phyloP scores from a whole-genome alignment of 768 basidiomycete species.

The Rhodotorula toruloides region DNA sequence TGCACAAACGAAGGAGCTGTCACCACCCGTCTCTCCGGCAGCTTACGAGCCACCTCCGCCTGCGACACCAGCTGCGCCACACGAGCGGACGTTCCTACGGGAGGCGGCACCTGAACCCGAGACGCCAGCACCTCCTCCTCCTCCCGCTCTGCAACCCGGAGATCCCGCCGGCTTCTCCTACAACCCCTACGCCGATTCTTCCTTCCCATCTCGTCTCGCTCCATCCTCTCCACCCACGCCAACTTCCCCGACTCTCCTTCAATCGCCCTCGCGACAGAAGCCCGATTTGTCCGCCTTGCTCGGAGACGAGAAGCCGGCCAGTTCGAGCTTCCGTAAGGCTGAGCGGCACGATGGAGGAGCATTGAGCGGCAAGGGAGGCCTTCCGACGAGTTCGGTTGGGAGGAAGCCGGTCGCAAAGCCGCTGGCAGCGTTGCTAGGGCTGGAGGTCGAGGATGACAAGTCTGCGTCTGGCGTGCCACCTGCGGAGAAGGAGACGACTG shows the following conservation, averaged over 20 bases:
- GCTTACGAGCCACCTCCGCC: background rate
- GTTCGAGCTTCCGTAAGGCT: conserved; percentile 15
- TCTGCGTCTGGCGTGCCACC: background rate
- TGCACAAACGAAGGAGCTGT: background rate
- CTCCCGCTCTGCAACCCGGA: conserved; percentile 1
- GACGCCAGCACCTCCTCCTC: conserved; percentile 4
- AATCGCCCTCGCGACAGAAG: background rate
- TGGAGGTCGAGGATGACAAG: conserved; percentile 30
- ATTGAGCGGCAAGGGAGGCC: conserved; percentile 13
- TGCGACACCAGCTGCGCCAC: background rate
- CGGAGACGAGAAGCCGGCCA: conserved; percentile 31
- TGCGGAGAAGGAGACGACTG: background rate
- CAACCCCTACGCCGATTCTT: conserved; percentile 11
- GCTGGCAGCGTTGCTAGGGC: conserved; percentile 31
- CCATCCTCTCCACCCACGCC: background rate
- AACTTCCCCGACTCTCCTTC: background rate
- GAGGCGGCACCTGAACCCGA: conserved; percentile 30
- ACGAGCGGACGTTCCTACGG: background rate
- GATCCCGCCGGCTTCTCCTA: conserved; percentile 12
- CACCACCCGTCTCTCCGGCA: background rate
- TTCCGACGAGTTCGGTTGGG: conserved; percentile 24
- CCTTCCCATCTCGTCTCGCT: background rate
- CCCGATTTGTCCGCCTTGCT: conserved; percentile 27
- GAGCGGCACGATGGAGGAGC: conserved; percentile 5
- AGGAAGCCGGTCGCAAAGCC: conserved; percentile 25